Conservation (phyloP, 2,329 filamentous ascomycete species). For the Claviceps africana region DNA sequence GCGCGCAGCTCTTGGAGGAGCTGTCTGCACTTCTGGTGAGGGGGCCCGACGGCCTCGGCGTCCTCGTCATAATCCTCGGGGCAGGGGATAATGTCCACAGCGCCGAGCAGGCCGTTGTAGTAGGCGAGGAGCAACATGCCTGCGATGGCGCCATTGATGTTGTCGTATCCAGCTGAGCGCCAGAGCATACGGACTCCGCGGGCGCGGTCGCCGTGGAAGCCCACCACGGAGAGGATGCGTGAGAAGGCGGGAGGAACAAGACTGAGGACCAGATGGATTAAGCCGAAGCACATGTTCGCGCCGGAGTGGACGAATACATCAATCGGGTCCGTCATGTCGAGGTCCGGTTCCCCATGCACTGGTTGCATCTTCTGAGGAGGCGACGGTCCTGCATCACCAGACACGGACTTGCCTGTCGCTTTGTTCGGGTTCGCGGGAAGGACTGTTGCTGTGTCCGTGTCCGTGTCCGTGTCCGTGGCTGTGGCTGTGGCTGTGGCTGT, state of each 20-base stretch:
- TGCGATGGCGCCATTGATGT: conserved; percentile 85
- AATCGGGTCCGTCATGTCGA: conserved; percentile 54
- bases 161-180: conserved; percentile 72
- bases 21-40: conserved; percentile 48
- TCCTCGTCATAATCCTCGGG: conserved; percentile 37
- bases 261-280: conserved; percentile 75
- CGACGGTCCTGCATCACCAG: conserved; percentile 3
- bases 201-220: conserved; percentile 78
- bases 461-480: no score
- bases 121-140: conserved; percentile 70
- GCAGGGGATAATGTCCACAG: conserved; percentile 73
- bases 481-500: no score
- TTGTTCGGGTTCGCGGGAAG: conserved; percentile 9
- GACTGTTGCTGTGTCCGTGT: conserved; percentile 8
- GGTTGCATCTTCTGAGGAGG: conserved; percentile 14
- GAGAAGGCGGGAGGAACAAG: conserved; percentile 85
- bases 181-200: conserved; percentile 76
- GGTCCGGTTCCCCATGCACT: conserved; percentile 42
- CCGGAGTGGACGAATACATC: conserved; percentile 86
- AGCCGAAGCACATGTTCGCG: conserved; percentile 77
- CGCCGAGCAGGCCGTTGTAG: conserved; percentile 75
- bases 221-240: conserved; percentile 74
- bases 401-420: conserved; percentile 10
- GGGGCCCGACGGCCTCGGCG: conserved; percentile 55
- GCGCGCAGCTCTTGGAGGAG: conserved; percentile 61